Evolutionary conservation across 2,329 filamentous ascomycete genomes (phyloP), one percentile per base, ranked within the genome.

Genomic region (Calonectria multiphialidica): DNA sequence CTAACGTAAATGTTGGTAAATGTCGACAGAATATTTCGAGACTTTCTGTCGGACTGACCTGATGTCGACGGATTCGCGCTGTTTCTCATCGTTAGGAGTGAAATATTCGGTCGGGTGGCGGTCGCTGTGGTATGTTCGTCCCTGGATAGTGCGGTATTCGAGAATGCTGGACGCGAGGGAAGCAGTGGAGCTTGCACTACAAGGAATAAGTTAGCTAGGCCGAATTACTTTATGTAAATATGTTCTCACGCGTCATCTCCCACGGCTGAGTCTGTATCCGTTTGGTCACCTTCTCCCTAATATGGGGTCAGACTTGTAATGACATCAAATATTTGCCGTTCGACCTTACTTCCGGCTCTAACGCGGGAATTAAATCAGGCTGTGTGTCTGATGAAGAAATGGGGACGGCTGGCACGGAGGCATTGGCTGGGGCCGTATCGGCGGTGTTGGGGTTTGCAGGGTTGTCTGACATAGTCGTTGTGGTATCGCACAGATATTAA

Each of bases 81-180:
- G 71, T 57, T 53, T 57, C 10, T 71, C 63, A 44, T 73, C 71
- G 47, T 73, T 73, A 6, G 71, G 71, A 1, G 68, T 68, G 21
- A 67, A 73, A 18, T 73, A 71, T 5, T 73, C 63, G 1, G 68
- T 71, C 8, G 44, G 63, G 49, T 66, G 70, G 10, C 57, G 66
- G 35, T 71, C 71, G 18, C 68, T 71, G 42, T 73, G 71, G 42
- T 63, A 73, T 15, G 68, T 73, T 30, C 71, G 68, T 7, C 68
- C 68, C 42, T 55, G 40, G 10, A 71, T 73, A 9, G 68, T 71
- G 21, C 71, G 68, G n/a, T 73, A 73, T 7, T 65, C 62, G 2
- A 71, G 45, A 35, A 73, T 73, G 21, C 68, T 73, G 6, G 68
- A 73, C 5, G 55, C 45, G n/a, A 73, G 37, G n/a, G 71, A 73